A percentile compares a stretch with the other conserved stretches of the same genome.
Conservation (phyloP, 2,329 filamentous ascomycete genomes). For the Fusarium sp. region DNA sequence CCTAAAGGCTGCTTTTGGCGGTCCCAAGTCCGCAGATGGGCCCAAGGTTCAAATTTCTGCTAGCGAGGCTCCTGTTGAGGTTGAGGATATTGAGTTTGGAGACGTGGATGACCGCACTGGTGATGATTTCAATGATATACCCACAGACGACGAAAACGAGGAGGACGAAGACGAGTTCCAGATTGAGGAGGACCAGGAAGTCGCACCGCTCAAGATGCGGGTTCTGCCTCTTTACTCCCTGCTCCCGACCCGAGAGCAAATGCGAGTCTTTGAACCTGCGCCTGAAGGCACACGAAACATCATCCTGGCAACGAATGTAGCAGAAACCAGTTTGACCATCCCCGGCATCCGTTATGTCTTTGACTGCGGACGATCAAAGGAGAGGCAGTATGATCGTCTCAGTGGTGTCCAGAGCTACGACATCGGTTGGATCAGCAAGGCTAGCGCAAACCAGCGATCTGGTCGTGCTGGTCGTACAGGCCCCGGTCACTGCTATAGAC, state of each 20-base stretch:
- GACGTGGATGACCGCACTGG: conserved; percentile 74
- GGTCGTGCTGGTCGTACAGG: conserved; percentile 96
- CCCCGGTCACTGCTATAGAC: conserved; percentile 93
- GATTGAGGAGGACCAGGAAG: conserved; percentile 73
- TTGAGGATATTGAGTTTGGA: conserved; percentile 89
- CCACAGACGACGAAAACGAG: conserved; percentile 71
- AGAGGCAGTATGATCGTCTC: conserved; percentile 87
- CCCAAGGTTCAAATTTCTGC: conserved; percentile 83
- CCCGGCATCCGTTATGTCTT: conserved; percentile 96
- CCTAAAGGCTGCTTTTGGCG: conserved; percentile 77
- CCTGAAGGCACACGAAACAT: conserved; percentile 88
- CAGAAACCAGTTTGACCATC: conserved; percentile 97
- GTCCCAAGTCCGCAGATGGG: conserved; percentile 68
- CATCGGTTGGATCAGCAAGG: conserved; percentile 97
- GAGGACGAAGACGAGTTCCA: conserved; percentile 77
- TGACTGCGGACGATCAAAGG: conserved; percentile 92
- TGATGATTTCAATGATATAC: conserved; percentile 72
- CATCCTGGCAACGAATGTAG: conserved; percentile 94
- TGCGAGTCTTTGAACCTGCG: conserved; percentile 88
- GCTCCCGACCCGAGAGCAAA: conserved; percentile 89
- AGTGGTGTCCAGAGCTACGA: conserved; percentile 97
- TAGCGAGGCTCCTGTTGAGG: conserved; percentile 83
- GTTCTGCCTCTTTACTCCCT: conserved; percentile 95
- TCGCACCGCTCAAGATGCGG: conserved; percentile 81
- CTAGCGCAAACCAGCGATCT: conserved; percentile 90